Evolutionary conservation across 495 filamentous ascomycete species (phyloP).

Genomic region (Tuber microsphaerosporum): DNA sequence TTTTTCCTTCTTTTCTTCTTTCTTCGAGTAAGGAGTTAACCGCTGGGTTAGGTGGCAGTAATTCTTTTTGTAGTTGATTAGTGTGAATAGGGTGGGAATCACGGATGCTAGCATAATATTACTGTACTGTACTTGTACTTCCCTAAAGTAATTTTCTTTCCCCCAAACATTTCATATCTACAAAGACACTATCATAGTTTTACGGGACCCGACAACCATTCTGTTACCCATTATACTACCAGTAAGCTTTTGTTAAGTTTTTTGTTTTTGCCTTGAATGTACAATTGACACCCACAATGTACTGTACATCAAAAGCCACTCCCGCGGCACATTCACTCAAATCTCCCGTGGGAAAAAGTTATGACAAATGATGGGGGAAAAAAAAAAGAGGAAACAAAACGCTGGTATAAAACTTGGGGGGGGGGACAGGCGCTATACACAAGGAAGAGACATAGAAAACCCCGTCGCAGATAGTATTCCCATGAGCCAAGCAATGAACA

Average conservation of each 20-base stretch:
- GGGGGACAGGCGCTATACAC: not conserved
- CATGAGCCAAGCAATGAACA: conserved; percentile 14
- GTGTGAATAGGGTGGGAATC: not conserved
- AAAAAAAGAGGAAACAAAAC: not conserved
- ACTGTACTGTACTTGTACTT: not conserved
- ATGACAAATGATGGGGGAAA: not conserved
- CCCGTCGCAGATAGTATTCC: conserved; percentile 16
- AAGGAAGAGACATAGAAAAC: conserved; percentile 14
- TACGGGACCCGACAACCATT: not conserved
- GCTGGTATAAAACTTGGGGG: not conserved
- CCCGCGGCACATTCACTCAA: not conserved
- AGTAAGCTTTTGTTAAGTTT: not conserved
- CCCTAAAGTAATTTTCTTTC: not conserved
- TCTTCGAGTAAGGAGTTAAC: not conserved
- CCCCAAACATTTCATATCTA: not conserved
- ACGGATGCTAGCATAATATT: not conserved
- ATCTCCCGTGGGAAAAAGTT: not conserved
- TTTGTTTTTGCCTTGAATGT: not conserved
- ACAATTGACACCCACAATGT: not conserved
- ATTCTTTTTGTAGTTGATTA: not conserved
- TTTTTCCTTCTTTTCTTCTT: not conserved
- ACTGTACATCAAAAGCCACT: not conserved
- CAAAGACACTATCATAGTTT: not conserved
- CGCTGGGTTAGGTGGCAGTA: not conserved
- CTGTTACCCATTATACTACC: not conserved